Conservation (phyloP, 306 rosid genomes). For the Rosa multiflora region DNA sequence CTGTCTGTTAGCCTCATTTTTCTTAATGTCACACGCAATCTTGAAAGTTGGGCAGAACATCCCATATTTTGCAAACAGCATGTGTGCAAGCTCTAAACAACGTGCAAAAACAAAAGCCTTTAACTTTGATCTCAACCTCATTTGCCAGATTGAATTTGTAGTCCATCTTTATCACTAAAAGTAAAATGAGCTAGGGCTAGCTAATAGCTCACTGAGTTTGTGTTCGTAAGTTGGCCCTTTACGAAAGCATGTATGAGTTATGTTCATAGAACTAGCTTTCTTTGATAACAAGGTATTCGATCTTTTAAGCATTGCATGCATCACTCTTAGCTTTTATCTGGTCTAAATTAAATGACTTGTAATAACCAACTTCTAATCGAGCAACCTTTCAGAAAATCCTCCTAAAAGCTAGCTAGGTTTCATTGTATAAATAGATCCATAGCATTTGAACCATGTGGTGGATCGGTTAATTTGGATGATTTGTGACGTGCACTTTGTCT, state of each 20-base stretch:
- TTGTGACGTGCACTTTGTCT: slow-evolving; percentile 16
- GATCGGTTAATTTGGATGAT: neutral
- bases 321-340: slow-evolving; percentile 3
- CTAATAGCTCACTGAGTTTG: slow-evolving; percentile 7
- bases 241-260: neutral
- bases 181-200: neutral
- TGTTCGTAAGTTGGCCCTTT: neutral
- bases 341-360: slow-evolving; percentile 21
- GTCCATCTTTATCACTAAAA: neutral
- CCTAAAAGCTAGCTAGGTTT: neutral
- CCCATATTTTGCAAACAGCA: slow-evolving; percentile 30
- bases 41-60: slow-evolving; percentile 40
- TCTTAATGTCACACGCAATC: slow-evolving; percentile 37
- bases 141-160: slow-evolving; percentile 1
- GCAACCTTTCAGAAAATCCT: neutral
- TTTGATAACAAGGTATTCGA: neutral
- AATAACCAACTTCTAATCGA: slow-evolving; percentile 12
- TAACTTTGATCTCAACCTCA: neutral
- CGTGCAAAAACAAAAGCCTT: slow-evolving; percentile 9
- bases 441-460: slow-evolving; percentile 13
- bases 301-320: neutral
- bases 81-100: slow-evolving; percentile 16
- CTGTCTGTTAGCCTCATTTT: slow-evolving; percentile 23
- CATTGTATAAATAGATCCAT: neutral
- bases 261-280: neutral